phyloP scores from a whole-genome alignment of 2,329 filamentous ascomycete species.

The Aspergillus sp. region DNA sequence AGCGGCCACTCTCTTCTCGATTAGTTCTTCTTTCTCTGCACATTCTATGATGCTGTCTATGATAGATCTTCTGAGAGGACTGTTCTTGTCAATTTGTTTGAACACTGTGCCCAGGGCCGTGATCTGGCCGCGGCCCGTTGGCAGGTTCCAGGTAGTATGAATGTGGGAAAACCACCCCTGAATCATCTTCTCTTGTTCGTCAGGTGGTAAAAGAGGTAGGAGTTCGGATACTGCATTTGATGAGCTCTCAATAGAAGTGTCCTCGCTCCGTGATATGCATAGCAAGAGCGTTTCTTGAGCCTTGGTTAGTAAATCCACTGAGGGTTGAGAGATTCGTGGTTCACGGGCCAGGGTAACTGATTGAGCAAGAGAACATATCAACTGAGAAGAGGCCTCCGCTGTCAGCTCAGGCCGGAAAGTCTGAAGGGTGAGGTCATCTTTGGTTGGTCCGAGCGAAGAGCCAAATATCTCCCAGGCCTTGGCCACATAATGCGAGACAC shows the following conservation, averaged over 20 bases:
- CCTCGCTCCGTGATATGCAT: conserved; percentile 44
- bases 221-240: conserved; percentile 44
- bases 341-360: conserved; percentile 21
- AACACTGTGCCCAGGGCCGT: conserved; percentile 45
- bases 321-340: conserved; percentile 18
- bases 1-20: conserved; percentile 45
- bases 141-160: conserved; percentile 37
- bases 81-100: conserved; percentile 30
- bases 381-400: conserved; percentile 43
- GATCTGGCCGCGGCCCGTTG: conserved; percentile 48
- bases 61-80: conserved; percentile 30
- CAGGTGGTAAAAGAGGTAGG: conserved; percentile 38
- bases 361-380: conserved; percentile 42
- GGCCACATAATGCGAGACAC: conserved; percentile 32
- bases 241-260: conserved; percentile 43
- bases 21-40: conserved; percentile 39
- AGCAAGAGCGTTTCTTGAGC: conserved; percentile 40
- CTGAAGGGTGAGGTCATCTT: conserved; percentile 44
- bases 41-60: conserved; percentile 38
- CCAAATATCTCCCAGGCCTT: conserved; percentile 44
- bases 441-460: conserved; percentile 34
- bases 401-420: conserved; percentile 45
- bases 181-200: conserved; percentile 38
- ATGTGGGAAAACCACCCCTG: conserved; percentile 45
- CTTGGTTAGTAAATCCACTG: conserved; percentile 29